Evolutionary conservation across 2,329 filamentous ascomycete species (phyloP), one percentile per base, ranked within the genome.

Genomic region (Polychaeton citri): DNA sequence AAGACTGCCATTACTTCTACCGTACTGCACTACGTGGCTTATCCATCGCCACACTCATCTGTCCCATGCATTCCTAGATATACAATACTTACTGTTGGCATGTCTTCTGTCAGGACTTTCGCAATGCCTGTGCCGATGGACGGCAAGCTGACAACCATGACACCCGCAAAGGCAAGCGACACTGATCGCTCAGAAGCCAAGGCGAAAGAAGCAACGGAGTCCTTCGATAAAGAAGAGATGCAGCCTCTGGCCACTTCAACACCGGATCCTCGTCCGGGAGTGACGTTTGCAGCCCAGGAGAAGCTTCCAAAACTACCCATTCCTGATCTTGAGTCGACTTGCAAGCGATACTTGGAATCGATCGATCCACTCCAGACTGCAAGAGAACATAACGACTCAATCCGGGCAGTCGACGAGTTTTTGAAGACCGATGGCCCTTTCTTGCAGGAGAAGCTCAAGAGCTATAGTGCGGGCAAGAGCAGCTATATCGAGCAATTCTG

Each of bases 401-500:
- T 72, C 48, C 71, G 78, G 42, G 84, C 88, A 1, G 79, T 93
- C 1, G 68, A 79, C 8, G 85, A 94, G 19, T 96, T 96, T 47
- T 61, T 95, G 28, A 77, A 72, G 47, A 65, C 70, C 1, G 87
- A 95, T 43, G 90, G 90, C 0, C 83, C 81, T 0, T 76, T 81
- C 32, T 63, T 98, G 33, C 87, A 98, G 55, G 84, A 90, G 42
- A 87, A 81, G 58, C 63, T 96, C 38, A 90, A 87, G 65, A 77
- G 79, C 50, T 98, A 96, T 65, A 87, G 90, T 6, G 77, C 76
- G 33, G 85, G 81, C 31, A 88, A 87, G 62, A 84, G 84, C 24
- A 96, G 88, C 60, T 98, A 95, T 55, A 96, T 98, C 50, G 90
- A 96, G 57, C 90, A 98, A 52, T 98, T 98, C 51, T 98, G 87